These are phyloP conservation scores for Thozetella sp. DNA, from an alignment of 495 filamentous ascomycete genomes.

Conservation along the genomic window DNA sequence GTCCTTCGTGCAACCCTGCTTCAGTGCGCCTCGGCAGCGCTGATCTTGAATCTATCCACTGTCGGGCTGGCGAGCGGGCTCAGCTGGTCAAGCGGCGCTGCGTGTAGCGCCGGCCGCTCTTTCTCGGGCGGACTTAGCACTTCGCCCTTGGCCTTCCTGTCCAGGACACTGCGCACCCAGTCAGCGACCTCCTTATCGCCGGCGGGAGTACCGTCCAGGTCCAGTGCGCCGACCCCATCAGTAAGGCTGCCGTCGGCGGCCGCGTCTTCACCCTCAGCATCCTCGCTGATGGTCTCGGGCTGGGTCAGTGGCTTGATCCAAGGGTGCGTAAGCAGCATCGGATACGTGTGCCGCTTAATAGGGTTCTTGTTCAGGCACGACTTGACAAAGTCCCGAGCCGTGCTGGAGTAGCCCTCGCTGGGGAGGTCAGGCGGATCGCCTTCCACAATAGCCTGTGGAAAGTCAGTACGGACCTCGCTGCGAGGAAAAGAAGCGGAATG, in stretches of 20 bases:
- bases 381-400: conserved; percentile 83
- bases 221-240: conserved; percentile 40
- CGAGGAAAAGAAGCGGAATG: conserved; percentile 10
- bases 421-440: conserved; percentile 91
- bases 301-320: conserved; percentile 84
- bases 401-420: conserved; percentile 70
- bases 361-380: conserved; percentile 93
- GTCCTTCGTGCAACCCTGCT: neutral
- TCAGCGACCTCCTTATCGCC: conserved; percentile 79
- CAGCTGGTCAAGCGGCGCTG: conserved; percentile 71
- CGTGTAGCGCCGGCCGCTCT: conserved; percentile 69
- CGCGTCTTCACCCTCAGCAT: conserved; percentile 63
- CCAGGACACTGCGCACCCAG: conserved; percentile 80
- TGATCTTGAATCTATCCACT: conserved; percentile 5
- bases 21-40: too few relatives aligned
- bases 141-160: conserved; percentile 56
- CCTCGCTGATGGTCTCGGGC: conserved; percentile 80
- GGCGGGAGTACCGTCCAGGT: conserved; percentile 37
- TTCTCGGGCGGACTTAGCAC: conserved; percentile 31
- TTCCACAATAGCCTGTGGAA: conserved; percentile 87
- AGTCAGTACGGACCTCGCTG: conserved; percentile 6
- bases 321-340: conserved; percentile 82
- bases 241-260: conserved; percentile 48
- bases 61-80: conserved; percentile 42
- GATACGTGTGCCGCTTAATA: conserved; percentile 86